Evolutionary conservation across 345 rosid genomes (phyloP), one percentile per base, ranked within the genome.

Genomic region (Carallia pectinifolia): DNA sequence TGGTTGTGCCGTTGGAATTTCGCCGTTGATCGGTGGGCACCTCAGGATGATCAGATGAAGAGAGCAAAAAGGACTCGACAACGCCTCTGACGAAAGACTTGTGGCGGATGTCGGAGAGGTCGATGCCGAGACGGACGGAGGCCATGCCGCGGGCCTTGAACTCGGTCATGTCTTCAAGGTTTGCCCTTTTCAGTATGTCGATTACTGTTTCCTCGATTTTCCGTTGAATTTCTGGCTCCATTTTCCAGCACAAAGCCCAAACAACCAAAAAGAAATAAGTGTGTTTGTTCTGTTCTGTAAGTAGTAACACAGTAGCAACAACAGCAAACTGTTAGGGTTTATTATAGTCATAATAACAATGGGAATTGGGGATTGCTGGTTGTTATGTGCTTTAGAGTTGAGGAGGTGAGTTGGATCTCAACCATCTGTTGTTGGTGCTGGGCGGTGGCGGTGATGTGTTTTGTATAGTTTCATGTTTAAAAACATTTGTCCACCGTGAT

Each of bases 91-190:
- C 72, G 8, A 86, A 79, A 64, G 56, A 78, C 84, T 73, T 88
- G 73, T 70, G 75, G 59, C 79, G 38, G 27, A 65, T 10, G 13
- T 63, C 81, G 0, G 88, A 81, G 59, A 91, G 86, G 62, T 87
- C 92, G 75, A 89, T 13, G 59, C 87, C 90, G 62, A 89, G 87
- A 37, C 70, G 84, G 75, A 79, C 77, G 1, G 92, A 79, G 66
- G 85, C 92, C 13, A 73, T 59, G 30, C 68, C 55, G 38, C 97
- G 87, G 83, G 89, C 85, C 68, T 87, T 86, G 82, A 83, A 89
- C 88, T 91, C 97, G 4, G 92, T 91, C 81, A 88, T 81, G 15
- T 71, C 81, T 27, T 82, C 87, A 83, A 91, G 71, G 77, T 91
- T 80, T 17, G 90, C 85, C 55, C 69, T 68, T 63, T 65, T 82